A percentile compares a stretch with the other conserved stretches of the same genome.
phyloP scores from a whole-genome alignment of 805 yeast genomes.

The Metschnikowia kofuensis region DNA sequence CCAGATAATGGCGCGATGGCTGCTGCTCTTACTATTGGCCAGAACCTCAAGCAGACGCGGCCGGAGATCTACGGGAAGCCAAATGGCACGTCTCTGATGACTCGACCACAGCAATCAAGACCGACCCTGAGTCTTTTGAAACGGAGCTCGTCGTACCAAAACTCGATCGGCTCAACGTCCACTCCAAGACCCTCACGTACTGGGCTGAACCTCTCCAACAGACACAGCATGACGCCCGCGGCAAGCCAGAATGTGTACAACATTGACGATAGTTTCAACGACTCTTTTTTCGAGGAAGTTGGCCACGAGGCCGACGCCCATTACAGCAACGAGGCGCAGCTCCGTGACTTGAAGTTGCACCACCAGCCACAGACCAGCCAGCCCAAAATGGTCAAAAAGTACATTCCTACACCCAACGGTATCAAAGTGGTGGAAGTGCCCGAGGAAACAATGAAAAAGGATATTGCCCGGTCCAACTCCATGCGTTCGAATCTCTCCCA shows the following conservation, averaged over 20 bases:
- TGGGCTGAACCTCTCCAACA: constrained; percentile 8
- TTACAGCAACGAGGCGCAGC: constrained; percentile 30
- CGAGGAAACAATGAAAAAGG: constrained; percentile 36
- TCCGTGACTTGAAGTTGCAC: constrained; percentile 34
- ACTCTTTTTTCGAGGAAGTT: constrained; percentile 31
- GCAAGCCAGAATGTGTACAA: constrained; percentile 9
- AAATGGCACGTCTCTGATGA: constrained; percentile 9
- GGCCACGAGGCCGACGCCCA: constrained; percentile 17
- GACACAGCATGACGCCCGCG: constrained; percentile 7
- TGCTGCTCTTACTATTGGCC: constrained; percentile 44
- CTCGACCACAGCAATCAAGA: constrained; percentile 17
- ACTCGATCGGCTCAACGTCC: constrained; percentile 7
- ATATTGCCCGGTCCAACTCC: constrained; percentile 39
- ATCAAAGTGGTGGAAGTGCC: constrained; percentile 70
- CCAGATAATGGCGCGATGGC: constrained; percentile 42
- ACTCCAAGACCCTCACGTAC: constrained; percentile 9
- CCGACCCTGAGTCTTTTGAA: constrained; percentile 16
- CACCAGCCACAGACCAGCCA: constrained; percentile 13
- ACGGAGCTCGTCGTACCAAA: constrained; percentile 15
- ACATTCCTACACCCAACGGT: constrained; percentile 73
- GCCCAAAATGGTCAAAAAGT: constrained; percentile 56
- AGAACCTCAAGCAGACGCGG: constrained; percentile 23
- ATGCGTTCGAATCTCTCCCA: constrained; percentile 31
- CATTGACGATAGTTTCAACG: constrained; percentile 33
- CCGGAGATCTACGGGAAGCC: constrained; percentile 14